Evolutionary conservation across 1,284 basidiomycete genomes (phyloP).

Genomic region (Pseudozyma flocculosa): DNA sequence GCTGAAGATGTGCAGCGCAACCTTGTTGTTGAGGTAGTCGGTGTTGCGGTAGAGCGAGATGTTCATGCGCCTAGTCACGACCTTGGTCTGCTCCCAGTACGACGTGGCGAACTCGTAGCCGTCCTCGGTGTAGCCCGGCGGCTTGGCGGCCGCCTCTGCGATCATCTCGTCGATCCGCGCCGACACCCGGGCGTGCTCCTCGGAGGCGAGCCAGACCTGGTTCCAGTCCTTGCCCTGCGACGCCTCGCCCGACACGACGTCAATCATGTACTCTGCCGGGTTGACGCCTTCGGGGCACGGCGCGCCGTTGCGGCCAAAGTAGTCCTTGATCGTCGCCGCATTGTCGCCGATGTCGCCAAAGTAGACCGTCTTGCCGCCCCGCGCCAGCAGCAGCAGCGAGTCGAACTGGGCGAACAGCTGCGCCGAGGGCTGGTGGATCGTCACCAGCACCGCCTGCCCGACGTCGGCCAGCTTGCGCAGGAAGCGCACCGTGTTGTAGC

Average conservation of each 20-base stretch:
- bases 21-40: too few species aligned
- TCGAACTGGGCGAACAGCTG: conserved; percentile 48
- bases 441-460: conserved; percentile 57
- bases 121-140: conserved; percentile 1
- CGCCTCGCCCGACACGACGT: conserved; percentile 8
- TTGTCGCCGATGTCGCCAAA: conserved; percentile 73
- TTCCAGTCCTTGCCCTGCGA: conserved; percentile 21
- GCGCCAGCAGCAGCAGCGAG: conserved; percentile 42
- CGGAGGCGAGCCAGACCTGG: conserved; percentile 8
- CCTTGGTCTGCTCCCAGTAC: too few species aligned
- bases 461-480: conserved; percentile 55
- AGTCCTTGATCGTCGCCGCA: conserved; percentile 65
- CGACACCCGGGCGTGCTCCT: conserved; percentile 1
- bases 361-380: conserved; percentile 43
- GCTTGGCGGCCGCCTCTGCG: not conserved
- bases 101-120: not conserved
- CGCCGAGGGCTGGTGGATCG: conserved; percentile 59
- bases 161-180: conserved; percentile 1
- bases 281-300: conserved; percentile 35
- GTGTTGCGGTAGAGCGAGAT: too few species aligned
- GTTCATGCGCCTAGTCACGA: too few species aligned
- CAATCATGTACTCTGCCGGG: conserved; percentile 51
- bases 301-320: conserved; percentile 70
- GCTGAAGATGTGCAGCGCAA: too few species aligned
- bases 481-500: conserved; percentile 42